Evolutionary conservation across 306 rosid genomes (phyloP).

Genomic region (Corylus heterophylla): DNA sequence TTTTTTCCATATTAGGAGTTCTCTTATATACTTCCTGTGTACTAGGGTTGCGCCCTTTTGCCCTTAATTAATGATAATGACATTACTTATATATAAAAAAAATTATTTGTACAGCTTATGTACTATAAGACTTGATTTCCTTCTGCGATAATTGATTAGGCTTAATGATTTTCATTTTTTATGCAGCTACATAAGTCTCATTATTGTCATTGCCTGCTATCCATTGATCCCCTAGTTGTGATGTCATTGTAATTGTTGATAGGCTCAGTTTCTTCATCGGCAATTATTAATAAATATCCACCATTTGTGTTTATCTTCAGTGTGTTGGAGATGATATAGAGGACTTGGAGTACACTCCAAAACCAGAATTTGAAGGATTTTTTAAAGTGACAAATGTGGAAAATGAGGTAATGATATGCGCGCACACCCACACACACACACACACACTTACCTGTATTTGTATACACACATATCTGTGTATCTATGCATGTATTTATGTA

Average conservation of each 20-base stretch:
- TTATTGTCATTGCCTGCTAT: neutral
- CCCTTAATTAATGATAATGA: no score
- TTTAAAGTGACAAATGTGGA: constrained; percentile 88
- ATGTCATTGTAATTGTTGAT: constrained; percentile 20
- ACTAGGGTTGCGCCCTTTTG: no score
- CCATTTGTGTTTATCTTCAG: constrained; percentile 50
- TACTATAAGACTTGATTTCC: neutral
- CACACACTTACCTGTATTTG: neutral
- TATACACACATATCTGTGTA: no score
- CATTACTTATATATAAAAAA: no score
- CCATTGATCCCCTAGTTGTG: constrained; percentile 19
- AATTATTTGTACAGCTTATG: neutral
- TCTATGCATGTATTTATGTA: neutral
- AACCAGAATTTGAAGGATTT: constrained; percentile 90
- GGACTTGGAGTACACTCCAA: constrained; percentile 91
- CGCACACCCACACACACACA: neutral
- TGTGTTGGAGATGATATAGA: constrained; percentile 95
- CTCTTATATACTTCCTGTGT: no score
- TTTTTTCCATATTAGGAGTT: no score
- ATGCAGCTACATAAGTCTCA: constrained; percentile 1
- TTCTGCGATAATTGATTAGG: neutral
- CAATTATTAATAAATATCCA: constrained; percentile 17
- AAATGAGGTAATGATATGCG: constrained; percentile 65
- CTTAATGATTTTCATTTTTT: constrained; percentile 6
- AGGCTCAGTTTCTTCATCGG: constrained; percentile 10